Conservation (phyloP, 768 basidiomycete genomes). For the Tulasnella sp. region DNA sequence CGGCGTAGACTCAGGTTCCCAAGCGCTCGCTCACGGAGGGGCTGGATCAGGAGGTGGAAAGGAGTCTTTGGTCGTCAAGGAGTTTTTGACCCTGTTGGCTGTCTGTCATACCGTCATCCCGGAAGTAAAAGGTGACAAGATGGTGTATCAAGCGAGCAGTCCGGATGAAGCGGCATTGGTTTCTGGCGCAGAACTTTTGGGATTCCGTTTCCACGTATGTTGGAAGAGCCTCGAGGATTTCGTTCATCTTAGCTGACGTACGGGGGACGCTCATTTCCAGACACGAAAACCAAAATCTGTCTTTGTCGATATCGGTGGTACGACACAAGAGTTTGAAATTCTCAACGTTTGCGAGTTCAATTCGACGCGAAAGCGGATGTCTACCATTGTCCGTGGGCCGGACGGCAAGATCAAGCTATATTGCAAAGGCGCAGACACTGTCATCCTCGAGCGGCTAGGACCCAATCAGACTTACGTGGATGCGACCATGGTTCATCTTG, state of each 20-base stretch:
- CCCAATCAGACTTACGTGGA: constrained; percentile 72
- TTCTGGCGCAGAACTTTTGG: constrained; percentile 82
- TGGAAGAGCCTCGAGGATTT: background rate
- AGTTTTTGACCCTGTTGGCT: constrained; percentile 76
- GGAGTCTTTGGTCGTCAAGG: constrained; percentile 40
- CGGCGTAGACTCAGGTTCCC: constrained; percentile 26
- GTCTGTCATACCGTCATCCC: constrained; percentile 99
- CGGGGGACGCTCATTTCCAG: constrained; percentile 37
- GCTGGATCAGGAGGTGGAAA: constrained; percentile 27
- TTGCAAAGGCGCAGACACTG: constrained; percentile 96
- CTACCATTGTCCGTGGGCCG: constrained; percentile 79
- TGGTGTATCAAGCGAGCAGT: constrained; percentile 90
- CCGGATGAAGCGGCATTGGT: constrained; percentile 97
- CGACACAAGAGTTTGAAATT: constrained; percentile 73
- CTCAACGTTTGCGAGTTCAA: constrained; percentile 99
- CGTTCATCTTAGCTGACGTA: background rate
- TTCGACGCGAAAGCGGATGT: constrained; percentile 96
- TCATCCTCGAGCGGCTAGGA: constrained; percentile 83
- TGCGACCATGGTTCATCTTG: constrained; percentile 79
- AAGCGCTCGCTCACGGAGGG: constrained; percentile 11
- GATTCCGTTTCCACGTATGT: constrained; percentile 89
- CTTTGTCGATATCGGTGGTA: constrained; percentile 73
- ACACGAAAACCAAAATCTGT: constrained; percentile 94
- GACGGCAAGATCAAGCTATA: constrained; percentile 91
- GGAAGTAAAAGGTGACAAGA: constrained; percentile 76